Percentiles rank a stretch among this genome's conserved stretches.
Conservation (phyloP, 192 early-diverging fungal genomes). For the Linnemannia elongata region DNA sequence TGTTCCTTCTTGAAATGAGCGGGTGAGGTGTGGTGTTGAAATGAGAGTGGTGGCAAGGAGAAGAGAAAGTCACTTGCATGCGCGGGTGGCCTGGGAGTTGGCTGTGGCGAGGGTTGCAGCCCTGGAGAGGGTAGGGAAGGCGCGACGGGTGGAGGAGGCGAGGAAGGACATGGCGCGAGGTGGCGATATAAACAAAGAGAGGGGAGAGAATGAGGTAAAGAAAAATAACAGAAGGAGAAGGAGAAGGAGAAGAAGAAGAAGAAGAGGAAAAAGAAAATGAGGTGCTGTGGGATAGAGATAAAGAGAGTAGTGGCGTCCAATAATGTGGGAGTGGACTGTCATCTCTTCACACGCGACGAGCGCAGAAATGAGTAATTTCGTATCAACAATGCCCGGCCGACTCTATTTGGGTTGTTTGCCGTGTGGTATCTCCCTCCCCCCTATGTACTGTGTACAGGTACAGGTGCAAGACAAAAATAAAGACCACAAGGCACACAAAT, state of each 20-base stretch:
- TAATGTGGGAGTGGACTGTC: neutral
- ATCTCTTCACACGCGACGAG: neutral
- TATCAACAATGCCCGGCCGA: neutral
- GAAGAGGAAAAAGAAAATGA: neutral
- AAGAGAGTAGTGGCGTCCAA: neutral
- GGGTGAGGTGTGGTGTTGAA: too few species aligned
- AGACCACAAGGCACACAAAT: neutral
- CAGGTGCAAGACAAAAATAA: too few species aligned
- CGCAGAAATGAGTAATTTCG: neutral
- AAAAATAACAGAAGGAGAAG: neutral
- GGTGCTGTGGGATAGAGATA: neutral
- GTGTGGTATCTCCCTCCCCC: neutral
- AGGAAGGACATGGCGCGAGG: constrained; percentile 40
- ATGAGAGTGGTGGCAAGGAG: neutral
- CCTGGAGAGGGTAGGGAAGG: constrained; percentile 39
- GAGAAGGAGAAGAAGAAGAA: neutral
- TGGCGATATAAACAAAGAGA: neutral
- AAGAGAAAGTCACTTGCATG: constrained; percentile 39
- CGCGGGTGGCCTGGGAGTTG: constrained; percentile 39
- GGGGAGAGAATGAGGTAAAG: neutral
- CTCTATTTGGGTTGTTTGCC: neutral
- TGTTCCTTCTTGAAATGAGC: constrained; percentile 1
- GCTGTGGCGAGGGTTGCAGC: constrained; percentile 35
- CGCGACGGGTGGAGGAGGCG: constrained; percentile 41
- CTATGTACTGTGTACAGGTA: neutral